These are phyloP conservation scores for Talaromyces albobiverticillius DNA, from an alignment of 2,329 filamentous ascomycete genomes.

Conservation along the genomic window DNA sequence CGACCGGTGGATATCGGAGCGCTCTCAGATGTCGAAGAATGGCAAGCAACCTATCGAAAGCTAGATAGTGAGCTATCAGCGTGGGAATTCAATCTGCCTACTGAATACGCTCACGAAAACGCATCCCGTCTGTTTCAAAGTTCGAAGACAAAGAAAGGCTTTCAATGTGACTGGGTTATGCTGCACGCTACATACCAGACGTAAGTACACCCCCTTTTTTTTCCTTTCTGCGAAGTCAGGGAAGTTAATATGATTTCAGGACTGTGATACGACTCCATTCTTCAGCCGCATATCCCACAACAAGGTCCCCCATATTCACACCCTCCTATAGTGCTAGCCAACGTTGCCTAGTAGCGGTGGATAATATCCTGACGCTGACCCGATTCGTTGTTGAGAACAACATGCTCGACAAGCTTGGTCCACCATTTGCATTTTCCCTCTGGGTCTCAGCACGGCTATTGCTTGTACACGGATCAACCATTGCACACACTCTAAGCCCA, in stretches of 20 bases:
- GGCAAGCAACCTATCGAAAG: conserved; percentile 83
- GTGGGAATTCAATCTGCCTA: conserved; percentile 81
- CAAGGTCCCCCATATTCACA: conserved; percentile 81
- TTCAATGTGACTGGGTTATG: conserved; percentile 86
- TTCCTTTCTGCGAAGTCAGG: background rate
- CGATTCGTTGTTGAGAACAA: conserved; percentile 73
- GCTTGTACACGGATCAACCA: conserved; percentile 85
- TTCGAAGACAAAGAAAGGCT: conserved; percentile 61
- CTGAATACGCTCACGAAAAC: conserved; percentile 70
- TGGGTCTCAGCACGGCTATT: conserved; percentile 88
- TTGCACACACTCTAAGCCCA: conserved; percentile 76
- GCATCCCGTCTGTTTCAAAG: conserved; percentile 73
- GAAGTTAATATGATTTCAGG: conserved; percentile 30
- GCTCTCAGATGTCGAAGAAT: conserved; percentile 78
- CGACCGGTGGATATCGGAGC: conserved; percentile 85
- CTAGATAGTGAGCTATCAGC: conserved; percentile 74
- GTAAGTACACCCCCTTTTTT: conserved; percentile 39
- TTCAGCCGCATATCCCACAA: conserved; percentile 88
- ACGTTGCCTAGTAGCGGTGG: conserved; percentile 76
- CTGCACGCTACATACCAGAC: conserved; percentile 88
- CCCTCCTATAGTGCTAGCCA: conserved; percentile 84
- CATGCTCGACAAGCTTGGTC: conserved; percentile 76
- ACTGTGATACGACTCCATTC: conserved; percentile 88
- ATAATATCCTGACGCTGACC: conserved; percentile 74
- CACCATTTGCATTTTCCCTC: conserved; percentile 85